Base-by-base conservation (phyloP, 2,329 filamentous ascomycete genomes). In the Cyphellophora europaea region DNA sequence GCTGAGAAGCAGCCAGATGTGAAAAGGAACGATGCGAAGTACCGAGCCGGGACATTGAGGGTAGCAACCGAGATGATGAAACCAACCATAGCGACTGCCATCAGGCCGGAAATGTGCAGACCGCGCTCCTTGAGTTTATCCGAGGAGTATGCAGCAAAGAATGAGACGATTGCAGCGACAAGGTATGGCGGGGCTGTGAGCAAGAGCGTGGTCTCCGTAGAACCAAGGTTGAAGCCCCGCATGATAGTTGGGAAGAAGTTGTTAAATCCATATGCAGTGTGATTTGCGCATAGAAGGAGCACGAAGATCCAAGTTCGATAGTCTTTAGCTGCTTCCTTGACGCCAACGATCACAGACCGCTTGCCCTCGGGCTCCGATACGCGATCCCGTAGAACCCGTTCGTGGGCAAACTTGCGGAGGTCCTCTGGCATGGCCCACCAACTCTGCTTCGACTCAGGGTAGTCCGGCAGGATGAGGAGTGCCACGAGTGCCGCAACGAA, bases 221-320 rank as follows among this genome's bases (percentile, higher is more conserved):
- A 62, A 39, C 59, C 61, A 10, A 63, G 38, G 43, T 43, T 49
- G 43, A 62, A 63, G 11, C 56, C 53, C 47, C 43, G 50, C 23
- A 58, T 70, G 45, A 65, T 58, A 0, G 68, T 65, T 0, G 69
- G 69, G 53, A 71, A 71, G 57, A 72, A 75, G 51, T 71, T 69
- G 36, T 72, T 67, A 14, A 36, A 36, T 11, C 27, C 27, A 15
- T 32, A 36, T 6, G 34, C 34, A n/a, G 34, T 31, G 14, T 31
- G 34, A 36, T 36, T 31, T 3, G 27, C 11, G 16, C 27, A 31
- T 60, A 59, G 23, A 67, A 37, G 3, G 63, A 36, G 16, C 11
- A 29, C 62, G n/a, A 68, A 62, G 2, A 56, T 46, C 30, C 55
- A 56, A 30, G 53, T 54, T 5, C 53, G 49, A 16, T 42, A 54